These are phyloP conservation scores for Exutisphaerella laricina DNA, from an alignment of 2,329 filamentous ascomycete species.

Conservation along the genomic window DNA sequence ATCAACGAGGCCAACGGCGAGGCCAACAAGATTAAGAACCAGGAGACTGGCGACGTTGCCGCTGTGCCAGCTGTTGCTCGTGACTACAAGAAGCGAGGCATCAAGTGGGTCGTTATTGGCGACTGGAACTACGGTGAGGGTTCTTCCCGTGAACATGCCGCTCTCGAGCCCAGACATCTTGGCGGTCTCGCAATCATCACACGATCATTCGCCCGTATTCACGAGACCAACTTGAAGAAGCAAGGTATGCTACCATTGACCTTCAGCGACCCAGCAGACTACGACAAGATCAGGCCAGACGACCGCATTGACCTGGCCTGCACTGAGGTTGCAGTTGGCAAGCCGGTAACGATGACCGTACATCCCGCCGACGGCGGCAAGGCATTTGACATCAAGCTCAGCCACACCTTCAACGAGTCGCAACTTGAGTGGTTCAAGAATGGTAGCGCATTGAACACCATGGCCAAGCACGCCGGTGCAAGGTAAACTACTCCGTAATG, in stretches of 20 bases:
- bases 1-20: constrained; percentile 94
- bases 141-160: constrained; percentile 94
- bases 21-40: constrained; percentile 96
- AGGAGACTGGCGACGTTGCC: constrained; percentile 73
- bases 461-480: constrained; percentile 62
- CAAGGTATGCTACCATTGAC: constrained; percentile 99
- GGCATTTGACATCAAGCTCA: constrained; percentile 74
- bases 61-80: constrained; percentile 89
- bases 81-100: constrained; percentile 96
- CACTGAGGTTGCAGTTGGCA: constrained; percentile 85
- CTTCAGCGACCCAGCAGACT: constrained; percentile 90
- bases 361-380: constrained; percentile 78
- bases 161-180: constrained; percentile 93
- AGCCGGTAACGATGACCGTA: constrained; percentile 86
- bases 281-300: constrained; percentile 91
- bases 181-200: constrained; percentile 89
- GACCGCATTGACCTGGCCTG: constrained; percentile 86
- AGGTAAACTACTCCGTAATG: constrained; percentile 11
- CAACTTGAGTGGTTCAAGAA: constrained; percentile 99
- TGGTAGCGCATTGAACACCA: constrained; percentile 94
- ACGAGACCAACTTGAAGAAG: constrained; percentile 99
- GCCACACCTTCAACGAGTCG: constrained; percentile 95
- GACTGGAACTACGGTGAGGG: constrained; percentile 99
- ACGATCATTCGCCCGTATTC: constrained; percentile 94
- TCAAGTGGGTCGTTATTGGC: constrained; percentile 95